Evolutionary conservation across 106 monocot genomes (phyloP), one percentile per base, ranked within the genome.

Genomic region (Apostasia shenzhenica): DNA sequence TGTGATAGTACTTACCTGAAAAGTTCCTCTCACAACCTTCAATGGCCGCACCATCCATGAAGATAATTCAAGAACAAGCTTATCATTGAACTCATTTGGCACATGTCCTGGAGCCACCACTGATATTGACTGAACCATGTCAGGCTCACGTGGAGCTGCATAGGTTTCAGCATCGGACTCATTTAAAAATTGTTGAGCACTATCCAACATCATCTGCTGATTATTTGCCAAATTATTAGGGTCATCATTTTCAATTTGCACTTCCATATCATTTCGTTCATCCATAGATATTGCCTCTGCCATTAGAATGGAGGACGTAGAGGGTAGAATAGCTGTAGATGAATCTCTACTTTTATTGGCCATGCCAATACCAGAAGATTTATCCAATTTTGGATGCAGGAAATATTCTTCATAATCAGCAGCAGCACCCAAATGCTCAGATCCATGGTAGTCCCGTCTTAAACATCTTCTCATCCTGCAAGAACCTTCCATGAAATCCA

Each of bases 391-490:
- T 58, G 59, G 48, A 26, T 75, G 76, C 41, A 76, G 63, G 8
- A 50, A 52, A 14, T 76, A 49, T 48, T 93, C 83, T 71, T 86
- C 81, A 76, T 93, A 87, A 71, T 93, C 84, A 81, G 93, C 99
- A 78, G 99, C 82, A 41, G 89, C 86, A 70, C 99, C 99, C 14
- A 87, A 81, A 81, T 99, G 99, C 10, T 87, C 85, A 76, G 85
- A 78, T 46, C 99, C 99, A 69, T 80, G 87, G 69, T 87, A 87
- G 58, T 93, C 85, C 58, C 87, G 87, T 65, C 87, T 87, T 14
- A 93, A 69, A 75, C 59, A 85, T 77, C 89, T 82, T 80, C 99
- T 85, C 93, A 93, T 99, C 71, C 99, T 78, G 48, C 87, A 85
- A 75, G 92, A 87, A 80, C 81, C 81, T 81, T 99, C 99, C 56